Conservation (phyloP, 2,329 filamentous ascomycete genomes). For the Hypoxylon sp. region DNA sequence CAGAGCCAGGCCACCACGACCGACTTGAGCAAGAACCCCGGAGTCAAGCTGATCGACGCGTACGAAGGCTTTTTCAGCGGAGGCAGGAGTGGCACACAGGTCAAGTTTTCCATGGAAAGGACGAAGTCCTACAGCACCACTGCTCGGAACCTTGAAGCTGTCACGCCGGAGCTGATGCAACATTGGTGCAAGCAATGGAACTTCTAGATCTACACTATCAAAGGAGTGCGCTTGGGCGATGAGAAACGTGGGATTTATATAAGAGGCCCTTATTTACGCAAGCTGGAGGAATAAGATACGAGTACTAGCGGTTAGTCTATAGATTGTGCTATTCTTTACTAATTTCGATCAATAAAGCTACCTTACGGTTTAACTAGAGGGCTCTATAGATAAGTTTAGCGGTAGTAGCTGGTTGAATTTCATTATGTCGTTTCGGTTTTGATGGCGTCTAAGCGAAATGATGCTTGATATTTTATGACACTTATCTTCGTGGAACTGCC, state of each 20-base stretch:
- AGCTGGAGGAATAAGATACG: neutral
- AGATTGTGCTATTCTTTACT: neutral
- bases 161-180: slow-evolving; percentile 60
- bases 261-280: too few species aligned
- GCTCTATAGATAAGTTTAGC: too few species aligned
- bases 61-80: slow-evolving; percentile 55
- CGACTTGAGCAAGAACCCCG: slow-evolving; percentile 60
- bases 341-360: neutral
- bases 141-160: slow-evolving; percentile 55
- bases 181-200: slow-evolving; percentile 63
- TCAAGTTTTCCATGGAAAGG: slow-evolving; percentile 57
- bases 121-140: slow-evolving; percentile 58
- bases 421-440: too few species aligned
- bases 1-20: slow-evolving; percentile 54
- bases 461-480: too few species aligned
- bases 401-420: too few species aligned
- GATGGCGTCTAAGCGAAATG: too few species aligned
- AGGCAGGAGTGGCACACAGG: slow-evolving; percentile 42
- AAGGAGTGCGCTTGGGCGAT: neutral
- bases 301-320: neutral
- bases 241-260: neutral
- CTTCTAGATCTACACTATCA: slow-evolving; percentile 36
- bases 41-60: slow-evolving; percentile 64
- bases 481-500: too few species aligned
- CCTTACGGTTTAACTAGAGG: too few species aligned